Conservation (phyloP, 768 basidiomycete genomes). For the Artomyces pyxidatus region DNA sequence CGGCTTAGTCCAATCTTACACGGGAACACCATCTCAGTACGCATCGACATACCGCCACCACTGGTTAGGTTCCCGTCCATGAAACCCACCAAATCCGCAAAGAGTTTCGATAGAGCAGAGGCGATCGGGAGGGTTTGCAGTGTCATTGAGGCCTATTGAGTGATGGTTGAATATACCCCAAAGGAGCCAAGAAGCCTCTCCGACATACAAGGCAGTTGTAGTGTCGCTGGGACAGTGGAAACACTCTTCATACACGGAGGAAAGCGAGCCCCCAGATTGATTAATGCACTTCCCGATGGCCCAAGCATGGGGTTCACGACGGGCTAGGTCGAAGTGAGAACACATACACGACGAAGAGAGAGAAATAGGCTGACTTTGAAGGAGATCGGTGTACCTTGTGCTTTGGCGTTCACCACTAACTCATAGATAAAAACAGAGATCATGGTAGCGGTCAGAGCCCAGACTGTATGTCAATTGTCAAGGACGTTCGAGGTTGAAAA, state of each 20-base stretch:
- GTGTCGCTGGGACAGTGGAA: slow-evolving; percentile 42
- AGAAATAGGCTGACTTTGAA: slow-evolving; percentile 49
- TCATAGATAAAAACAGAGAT: slow-evolving; percentile 76
- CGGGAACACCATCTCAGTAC: too few relatives aligned
- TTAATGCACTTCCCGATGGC: slow-evolving; percentile 75
- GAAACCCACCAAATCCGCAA: slow-evolving; percentile 82
- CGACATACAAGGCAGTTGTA: slow-evolving; percentile 45
- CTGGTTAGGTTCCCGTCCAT: slow-evolving; percentile 39
- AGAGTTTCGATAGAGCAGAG: slow-evolving; percentile 73
- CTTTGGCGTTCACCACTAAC: slow-evolving; percentile 62
- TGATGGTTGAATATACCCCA: slow-evolving; percentile 10
- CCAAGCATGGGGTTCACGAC: slow-evolving; percentile 87
- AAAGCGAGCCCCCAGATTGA: slow-evolving; percentile 86
- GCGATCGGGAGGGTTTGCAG: slow-evolving; percentile 62
- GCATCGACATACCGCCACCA: slow-evolving; percentile 40
- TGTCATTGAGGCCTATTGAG: slow-evolving; percentile 67
- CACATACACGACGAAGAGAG: neutral
- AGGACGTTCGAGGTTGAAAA: neutral
- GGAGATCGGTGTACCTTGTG: slow-evolving; percentile 79
- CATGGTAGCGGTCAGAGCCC: slow-evolving; percentile 59
- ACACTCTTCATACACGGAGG: slow-evolving; percentile 87
- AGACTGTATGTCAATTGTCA: slow-evolving; percentile 38
- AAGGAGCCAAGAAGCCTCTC: slow-evolving; percentile 4
- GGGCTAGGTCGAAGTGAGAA: slow-evolving; percentile 37
- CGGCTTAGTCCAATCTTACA: neutral